Evolutionary conservation across 441 rosid species (phyloP), one percentile per base, ranked within the genome.

Genomic region (Gossypium trilobum): DNA sequence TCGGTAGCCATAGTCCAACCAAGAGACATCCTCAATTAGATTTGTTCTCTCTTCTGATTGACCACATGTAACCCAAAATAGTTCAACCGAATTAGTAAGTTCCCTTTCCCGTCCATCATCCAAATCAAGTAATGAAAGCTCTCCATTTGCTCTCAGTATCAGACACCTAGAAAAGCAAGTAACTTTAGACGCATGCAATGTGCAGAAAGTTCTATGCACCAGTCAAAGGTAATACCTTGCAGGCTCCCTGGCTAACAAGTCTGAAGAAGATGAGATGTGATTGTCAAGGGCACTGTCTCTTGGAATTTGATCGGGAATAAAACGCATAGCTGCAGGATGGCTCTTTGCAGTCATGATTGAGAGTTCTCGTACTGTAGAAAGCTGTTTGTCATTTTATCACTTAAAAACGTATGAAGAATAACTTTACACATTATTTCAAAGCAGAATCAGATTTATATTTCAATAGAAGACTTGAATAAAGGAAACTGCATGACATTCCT

Each of bases 371-470:
- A 95, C 99, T 92, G 98, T 92, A 88, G 98, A 95, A 90, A 92
- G 98, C 99, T 95, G 97, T 95, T 92, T 83, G 98, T 92, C 99
- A 95, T 91, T 89, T 95, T 84, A 92, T 91, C 91, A 95, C 96
- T 95, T 95, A 84, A 87, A 85, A 88, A 88, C 80, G 85, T 78
- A 91, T 84, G 86, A 83, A 83, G 78, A 79, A 84, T 73, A 82
- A 79, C 8, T 72, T 31, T 63, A 52, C 25, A 70, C 46, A 56
- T 31, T 46, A 70, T 58, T 6, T 39, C 29, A 69, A 65, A 57
- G 36, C 33, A 58, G 27, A 13, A 20, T 9, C 73, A 22, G 60
- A 56, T 2, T 5, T 48, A 48, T 74, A 50, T 8, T 54, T 3
- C 67, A 29, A 72, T 58, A 54, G 55, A 62, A 71, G 55, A 44